Evolutionary conservation across 495 filamentous ascomycete species (phyloP), one percentile per base, ranked within the genome.

Genomic region (Trichodelitschia bisporula): DNA sequence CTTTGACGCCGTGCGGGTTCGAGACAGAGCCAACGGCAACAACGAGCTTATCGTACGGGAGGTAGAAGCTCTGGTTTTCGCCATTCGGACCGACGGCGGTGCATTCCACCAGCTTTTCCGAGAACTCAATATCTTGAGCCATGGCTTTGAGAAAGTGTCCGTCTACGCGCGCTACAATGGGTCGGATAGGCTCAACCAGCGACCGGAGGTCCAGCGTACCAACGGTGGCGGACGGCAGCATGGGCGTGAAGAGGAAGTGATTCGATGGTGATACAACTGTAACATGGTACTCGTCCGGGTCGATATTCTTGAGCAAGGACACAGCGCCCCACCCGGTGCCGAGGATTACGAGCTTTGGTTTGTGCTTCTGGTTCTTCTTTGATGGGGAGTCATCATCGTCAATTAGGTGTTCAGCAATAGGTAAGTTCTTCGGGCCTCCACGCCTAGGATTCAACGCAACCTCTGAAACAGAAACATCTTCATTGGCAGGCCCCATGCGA

Each of bases 11-110:
- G 49, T 99, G 86, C 2, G 86, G 69, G 46, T 93, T 95, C 4
- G 82, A 89, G 16, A 73, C 65, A 19, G 83, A 92, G 15, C 86
- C 86, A 32, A 93, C 83, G 34, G 69, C 83, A 41, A 99, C 59
- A 13, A 99, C 79, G n/a, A 99, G 59, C 56, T 99, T 99, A 47
- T 99, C 89, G 41, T 99, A 99, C 0, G 89, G 89, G 1, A 99
- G 54, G 56, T 99, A 99, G 53, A 99, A 95, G 23, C 64, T 57
- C 36, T 67, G 56, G 41, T 66, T 63, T 27, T 74, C 52, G 6
- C 86, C 86, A 35, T 57, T 53, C n/a, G 61, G 49, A 36, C 78
- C 69, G 4, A 55, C 56, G 42, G 89, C 77, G 1, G 69, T 64
- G 3, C 92, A 58, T 50, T 99, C 89, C 1, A 99, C 69, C 30